Percentiles rank a stretch among this genome's conserved stretches.
These are phyloP conservation scores for Globisporangium rhizosaccharum DNA, from an alignment of 352 stramenopile species.

Conservation along the genomic window DNA sequence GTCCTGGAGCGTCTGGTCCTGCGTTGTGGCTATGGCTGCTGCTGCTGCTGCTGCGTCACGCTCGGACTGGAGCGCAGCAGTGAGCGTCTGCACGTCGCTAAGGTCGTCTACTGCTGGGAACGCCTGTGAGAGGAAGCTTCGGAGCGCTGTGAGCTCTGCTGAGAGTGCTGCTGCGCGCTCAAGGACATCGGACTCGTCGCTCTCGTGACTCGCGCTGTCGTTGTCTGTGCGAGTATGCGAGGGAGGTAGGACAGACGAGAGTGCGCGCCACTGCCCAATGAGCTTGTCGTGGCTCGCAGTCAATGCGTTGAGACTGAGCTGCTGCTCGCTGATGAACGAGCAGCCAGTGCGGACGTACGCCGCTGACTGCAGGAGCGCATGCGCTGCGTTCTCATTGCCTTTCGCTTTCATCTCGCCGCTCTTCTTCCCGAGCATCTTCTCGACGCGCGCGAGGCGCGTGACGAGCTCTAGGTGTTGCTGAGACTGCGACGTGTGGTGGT, in stretches of 20 bases:
- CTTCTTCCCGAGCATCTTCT: constrained; percentile 63
- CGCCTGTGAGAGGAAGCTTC: constrained; percentile 3
- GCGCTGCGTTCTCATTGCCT: constrained; percentile 48
- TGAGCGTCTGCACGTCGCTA: neutral
- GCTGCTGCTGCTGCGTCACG: constrained; percentile 1
- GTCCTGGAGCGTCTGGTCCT: constrained; percentile 3
- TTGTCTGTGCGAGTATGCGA: constrained; percentile 5
- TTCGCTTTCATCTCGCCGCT: constrained; percentile 72
- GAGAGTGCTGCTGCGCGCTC: constrained; percentile 2
- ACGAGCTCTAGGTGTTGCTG: constrained; percentile 28
- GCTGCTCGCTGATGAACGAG: constrained; percentile 34
- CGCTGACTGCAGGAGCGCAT: constrained; percentile 52
- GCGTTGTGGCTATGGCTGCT: constrained; percentile 3
- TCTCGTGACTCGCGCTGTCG: neutral
- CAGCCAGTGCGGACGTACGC: constrained; percentile 29
- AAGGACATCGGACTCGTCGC: constrained; percentile 2
- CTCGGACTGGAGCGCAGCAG: constrained; percentile 3
- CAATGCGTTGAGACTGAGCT: constrained; percentile 44
- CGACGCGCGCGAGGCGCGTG: constrained; percentile 31
- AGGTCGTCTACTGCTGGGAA: constrained; percentile 3
- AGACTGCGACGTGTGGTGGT: neutral
- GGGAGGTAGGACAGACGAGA: neutral
- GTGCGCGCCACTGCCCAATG: constrained; percentile 18
- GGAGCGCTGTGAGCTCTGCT: constrained; percentile 5
- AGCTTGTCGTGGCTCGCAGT: constrained; percentile 17